Percentiles rank a stretch among this genome's conserved stretches.
Evolutionary conservation across 345 rosid species (phyloP).

Genomic region (Eutrema yunnanense): DNA sequence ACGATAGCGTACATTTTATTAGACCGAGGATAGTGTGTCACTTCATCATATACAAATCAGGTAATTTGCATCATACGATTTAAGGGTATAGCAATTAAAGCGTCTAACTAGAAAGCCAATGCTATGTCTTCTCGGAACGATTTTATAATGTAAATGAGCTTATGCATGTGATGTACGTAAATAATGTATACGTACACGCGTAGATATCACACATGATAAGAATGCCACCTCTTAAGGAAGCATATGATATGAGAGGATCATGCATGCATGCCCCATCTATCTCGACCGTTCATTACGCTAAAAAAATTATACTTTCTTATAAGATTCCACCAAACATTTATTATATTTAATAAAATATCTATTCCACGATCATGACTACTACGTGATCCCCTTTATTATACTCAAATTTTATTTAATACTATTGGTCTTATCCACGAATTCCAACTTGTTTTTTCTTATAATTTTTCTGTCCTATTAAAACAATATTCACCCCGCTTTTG

Average conservation of each 20-base stretch:
- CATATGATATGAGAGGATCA: constrained; percentile 17
- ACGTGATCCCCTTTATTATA: constrained; percentile 21
- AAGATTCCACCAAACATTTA: constrained; percentile 10
- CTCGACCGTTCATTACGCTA: constrained; percentile 25
- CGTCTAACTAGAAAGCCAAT: neutral
- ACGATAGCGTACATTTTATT: too few species aligned
- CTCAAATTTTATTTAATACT: neutral
- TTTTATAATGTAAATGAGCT: constrained; percentile 9
- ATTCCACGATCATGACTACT: constrained; percentile 15
- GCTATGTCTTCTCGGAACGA: neutral
- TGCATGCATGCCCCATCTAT: constrained; percentile 27
- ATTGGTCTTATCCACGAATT: constrained; percentile 18
- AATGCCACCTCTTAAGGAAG: constrained; percentile 33
- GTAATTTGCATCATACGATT: neutral
- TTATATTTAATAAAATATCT: neutral
- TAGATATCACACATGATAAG: constrained; percentile 20
- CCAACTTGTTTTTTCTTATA: neutral
- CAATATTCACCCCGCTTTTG: neutral
- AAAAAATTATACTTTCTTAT: neutral
- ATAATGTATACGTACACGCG: constrained; percentile 22
- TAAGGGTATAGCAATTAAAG: neutral
- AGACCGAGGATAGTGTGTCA: neutral
- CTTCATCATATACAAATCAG: neutral
- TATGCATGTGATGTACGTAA: constrained; percentile 27
- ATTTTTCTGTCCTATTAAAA: neutral